These are phyloP conservation scores for Colletotrichum costaricense DNA, from an alignment of 2,329 filamentous ascomycete species.

Conservation along the genomic window DNA sequence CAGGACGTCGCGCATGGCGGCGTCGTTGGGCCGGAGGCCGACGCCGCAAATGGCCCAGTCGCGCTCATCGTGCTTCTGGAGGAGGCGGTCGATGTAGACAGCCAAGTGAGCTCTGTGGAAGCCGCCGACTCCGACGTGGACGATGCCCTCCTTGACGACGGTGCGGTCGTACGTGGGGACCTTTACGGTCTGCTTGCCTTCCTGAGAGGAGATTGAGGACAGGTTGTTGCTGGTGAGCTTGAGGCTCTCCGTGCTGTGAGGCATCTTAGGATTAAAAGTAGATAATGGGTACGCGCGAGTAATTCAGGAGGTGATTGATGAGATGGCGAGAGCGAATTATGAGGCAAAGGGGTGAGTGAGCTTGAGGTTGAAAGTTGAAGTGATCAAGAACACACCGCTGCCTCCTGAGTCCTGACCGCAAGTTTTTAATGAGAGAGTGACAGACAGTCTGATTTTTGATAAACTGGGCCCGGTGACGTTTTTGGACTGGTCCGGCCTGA, in stretches of 20 bases:
- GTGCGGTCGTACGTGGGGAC: slow-evolving; percentile 57
- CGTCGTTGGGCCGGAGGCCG: slow-evolving; percentile 62
- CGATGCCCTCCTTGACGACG: slow-evolving; percentile 63
- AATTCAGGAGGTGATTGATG: background rate
- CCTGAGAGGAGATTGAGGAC: slow-evolving; percentile 26
- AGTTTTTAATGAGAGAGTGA: background rate
- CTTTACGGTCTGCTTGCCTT: slow-evolving; percentile 34
- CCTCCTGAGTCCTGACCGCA: background rate
- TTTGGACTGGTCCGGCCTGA: background rate
- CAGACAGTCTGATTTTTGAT: background rate
- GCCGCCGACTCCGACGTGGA: slow-evolving; percentile 65
- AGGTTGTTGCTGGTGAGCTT: slow-evolving; percentile 33
- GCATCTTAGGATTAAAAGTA: slow-evolving; percentile 24
- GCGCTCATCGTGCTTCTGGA: slow-evolving; percentile 55
- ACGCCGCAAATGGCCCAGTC: slow-evolving; percentile 65
- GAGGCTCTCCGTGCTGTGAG: slow-evolving; percentile 35
- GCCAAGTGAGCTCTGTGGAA: slow-evolving; percentile 66
- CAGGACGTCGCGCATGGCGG: slow-evolving; percentile 62
- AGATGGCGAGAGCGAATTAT: background rate
- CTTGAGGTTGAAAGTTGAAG: background rate
- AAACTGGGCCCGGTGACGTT: background rate
- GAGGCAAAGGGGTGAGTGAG: background rate
- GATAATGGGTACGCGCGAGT: background rate
- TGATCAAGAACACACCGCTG: background rate
- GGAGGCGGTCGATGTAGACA: slow-evolving; percentile 61